These are phyloP conservation scores for Penicillium sp. DNA, from an alignment of 2,329 filamentous ascomycete genomes.

Conservation along the genomic window DNA sequence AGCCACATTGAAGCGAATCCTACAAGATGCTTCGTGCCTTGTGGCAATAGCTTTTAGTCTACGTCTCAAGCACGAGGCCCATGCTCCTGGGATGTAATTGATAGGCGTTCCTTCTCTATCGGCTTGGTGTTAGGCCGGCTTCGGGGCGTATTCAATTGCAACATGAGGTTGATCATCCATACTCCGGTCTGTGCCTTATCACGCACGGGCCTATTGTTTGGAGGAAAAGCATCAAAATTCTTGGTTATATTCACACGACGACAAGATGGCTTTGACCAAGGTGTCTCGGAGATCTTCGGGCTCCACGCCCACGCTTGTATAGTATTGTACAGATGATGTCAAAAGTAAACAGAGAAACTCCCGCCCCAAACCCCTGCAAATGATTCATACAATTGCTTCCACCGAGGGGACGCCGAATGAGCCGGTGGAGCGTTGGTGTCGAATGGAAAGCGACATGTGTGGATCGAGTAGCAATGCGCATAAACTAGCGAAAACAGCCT, in stretches of 20 bases:
- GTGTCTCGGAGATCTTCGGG: constrained; percentile 6
- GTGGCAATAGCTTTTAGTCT: background rate
- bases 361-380: constrained; percentile 23
- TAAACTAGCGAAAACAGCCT: constrained; percentile 15
- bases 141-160: background rate
- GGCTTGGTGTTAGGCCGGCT: background rate
- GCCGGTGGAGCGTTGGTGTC: constrained; percentile 3
- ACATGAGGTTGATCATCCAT: background rate
- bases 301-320: constrained; percentile 6
- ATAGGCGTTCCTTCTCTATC: background rate
- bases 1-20: background rate
- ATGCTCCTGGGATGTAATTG: background rate
- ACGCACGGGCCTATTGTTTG: background rate
- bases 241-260: constrained; percentile 1
- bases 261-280: constrained; percentile 1
- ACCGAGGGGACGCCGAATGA: constrained; percentile 5
- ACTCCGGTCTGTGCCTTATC: background rate
- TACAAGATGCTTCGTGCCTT: background rate
- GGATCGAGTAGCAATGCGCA: constrained; percentile 9
- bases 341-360: constrained; percentile 19
- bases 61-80: background rate
- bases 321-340: constrained; percentile 22
- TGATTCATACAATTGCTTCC: constrained; percentile 21
- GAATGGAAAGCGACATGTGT: constrained; percentile 5
- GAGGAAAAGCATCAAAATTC: background rate